Evolutionary conservation across 306 rosid species (phyloP).

Genomic region (Gillenia trifoliata): DNA sequence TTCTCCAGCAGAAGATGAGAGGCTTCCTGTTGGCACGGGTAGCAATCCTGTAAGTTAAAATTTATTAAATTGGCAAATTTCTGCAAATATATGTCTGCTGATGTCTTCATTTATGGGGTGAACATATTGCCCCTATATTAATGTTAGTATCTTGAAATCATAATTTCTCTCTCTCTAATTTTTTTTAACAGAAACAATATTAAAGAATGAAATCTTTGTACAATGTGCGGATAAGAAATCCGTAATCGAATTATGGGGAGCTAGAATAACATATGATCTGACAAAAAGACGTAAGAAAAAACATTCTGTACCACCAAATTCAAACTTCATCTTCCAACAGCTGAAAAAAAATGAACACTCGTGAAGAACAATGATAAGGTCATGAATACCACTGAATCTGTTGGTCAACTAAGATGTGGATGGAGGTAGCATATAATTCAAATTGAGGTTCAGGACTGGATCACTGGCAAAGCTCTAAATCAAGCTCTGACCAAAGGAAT

Average conservation of each 20-base stretch:
- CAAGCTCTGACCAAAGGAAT: background rate
- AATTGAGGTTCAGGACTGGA: background rate
- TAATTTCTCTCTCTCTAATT: background rate
- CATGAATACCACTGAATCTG: background rate
- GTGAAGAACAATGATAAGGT: background rate
- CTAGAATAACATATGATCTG: background rate
- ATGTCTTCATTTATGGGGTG: background rate
- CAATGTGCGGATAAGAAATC: background rate
- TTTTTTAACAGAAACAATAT: background rate
- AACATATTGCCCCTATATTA: background rate
- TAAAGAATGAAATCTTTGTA: background rate
- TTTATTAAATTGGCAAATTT: slow-evolving; percentile 9
- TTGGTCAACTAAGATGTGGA: background rate
- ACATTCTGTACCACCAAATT: background rate
- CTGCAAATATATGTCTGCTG: slow-evolving; percentile 8
- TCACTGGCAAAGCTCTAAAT: background rate
- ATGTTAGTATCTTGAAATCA: background rate
- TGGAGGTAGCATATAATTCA: background rate
- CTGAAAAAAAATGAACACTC: background rate
- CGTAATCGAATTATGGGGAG: background rate
- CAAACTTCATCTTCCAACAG: background rate
- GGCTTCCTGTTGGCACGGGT: slow-evolving; percentile 95
- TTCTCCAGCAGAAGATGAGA: slow-evolving; percentile 71
- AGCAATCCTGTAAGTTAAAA: slow-evolving; percentile 91
- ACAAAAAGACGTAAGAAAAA: background rate